Conservation (phyloP, 108 stramenopile genomes). For the Conticribra weissflogii region DNA sequence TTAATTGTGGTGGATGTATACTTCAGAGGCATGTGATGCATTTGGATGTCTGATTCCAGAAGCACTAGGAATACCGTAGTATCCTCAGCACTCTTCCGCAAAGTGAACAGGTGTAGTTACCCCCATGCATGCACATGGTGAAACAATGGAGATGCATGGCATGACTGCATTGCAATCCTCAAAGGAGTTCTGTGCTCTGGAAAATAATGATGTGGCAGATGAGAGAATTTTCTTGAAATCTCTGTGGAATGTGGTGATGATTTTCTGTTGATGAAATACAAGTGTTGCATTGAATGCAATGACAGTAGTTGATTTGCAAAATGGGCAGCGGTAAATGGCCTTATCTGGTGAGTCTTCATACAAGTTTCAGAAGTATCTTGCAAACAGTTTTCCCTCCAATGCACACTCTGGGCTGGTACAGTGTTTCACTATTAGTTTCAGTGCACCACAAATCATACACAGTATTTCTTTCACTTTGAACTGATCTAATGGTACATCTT, state of each 20-base stretch:
- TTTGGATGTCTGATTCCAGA: conserved; percentile 79
- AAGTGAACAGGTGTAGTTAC: conserved; percentile 79
- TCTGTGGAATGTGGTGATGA: conserved; percentile 92
- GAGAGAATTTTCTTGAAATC: conserved; percentile 91
- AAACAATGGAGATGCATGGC: conserved; percentile 95
- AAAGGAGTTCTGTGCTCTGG: conserved; percentile 85
- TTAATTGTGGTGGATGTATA: conserved; percentile 72
- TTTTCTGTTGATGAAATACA: conserved; percentile 86
- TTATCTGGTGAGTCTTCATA: conserved; percentile 78
- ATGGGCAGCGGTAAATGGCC: conserved; percentile 93
- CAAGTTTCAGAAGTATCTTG: conserved; percentile 92
- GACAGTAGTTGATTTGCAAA: conserved; percentile 96
- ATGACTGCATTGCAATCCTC: conserved; percentile 91
- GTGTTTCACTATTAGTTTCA: conserved; percentile 78
- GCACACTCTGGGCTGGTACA: conserved; percentile 79
- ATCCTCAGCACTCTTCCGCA: conserved; percentile 87
- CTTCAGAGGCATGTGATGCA: conserved; percentile 87
- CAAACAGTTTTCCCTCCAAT: conserved; percentile 67
- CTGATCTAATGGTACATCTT: conserved; percentile 86
- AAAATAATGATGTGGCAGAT: conserved; percentile 92
- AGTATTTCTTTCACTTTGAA: conserved; percentile 87
- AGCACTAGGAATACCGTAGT: conserved; percentile 85
- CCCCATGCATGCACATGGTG: conserved; percentile 65
- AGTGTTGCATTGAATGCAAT: conserved; percentile 98
- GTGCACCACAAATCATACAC: conserved; percentile 89